phyloP scores from a whole-genome alignment of 768 basidiomycete genomes.

The Tylopilus plumbeoviolaceoides region DNA sequence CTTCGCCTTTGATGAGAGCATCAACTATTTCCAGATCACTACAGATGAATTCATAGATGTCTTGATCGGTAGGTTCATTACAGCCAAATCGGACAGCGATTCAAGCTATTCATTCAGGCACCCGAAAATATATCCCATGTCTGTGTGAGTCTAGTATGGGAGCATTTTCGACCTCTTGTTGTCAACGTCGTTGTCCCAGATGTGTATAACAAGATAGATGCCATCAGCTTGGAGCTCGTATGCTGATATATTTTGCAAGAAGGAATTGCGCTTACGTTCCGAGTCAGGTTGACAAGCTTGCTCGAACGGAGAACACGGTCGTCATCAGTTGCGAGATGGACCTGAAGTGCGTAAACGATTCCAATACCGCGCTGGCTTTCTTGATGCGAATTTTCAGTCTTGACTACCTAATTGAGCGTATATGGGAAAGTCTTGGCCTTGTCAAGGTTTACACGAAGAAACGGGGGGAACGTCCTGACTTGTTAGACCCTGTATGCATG shows the following conservation, averaged over 20 bases:
- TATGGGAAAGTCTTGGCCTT: constrained; percentile 76
- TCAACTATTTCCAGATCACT: constrained; percentile 60
- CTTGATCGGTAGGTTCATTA: constrained; percentile 63
- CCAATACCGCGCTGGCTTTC: neutral
- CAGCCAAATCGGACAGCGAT: neutral
- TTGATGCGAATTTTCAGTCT: constrained; percentile 41
- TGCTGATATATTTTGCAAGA: neutral
- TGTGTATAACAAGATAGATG: constrained; percentile 96
- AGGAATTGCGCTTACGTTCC: neutral
- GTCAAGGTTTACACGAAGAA: constrained; percentile 98
- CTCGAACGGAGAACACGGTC: constrained; percentile 77
- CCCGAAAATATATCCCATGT: constrained; percentile 92
- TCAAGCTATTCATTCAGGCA: constrained; percentile 46
- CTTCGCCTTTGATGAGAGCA: neutral
- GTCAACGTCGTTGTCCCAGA: constrained; percentile 40
- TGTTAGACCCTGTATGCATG: constrained; percentile 86
- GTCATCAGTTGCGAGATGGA: constrained; percentile 97
- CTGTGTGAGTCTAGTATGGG: constrained; percentile 53
- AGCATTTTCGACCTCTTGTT: neutral
- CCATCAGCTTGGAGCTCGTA: constrained; percentile 72
- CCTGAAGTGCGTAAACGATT: constrained; percentile 58
- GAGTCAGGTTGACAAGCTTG: constrained; percentile 69
- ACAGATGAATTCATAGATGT: constrained; percentile 98
- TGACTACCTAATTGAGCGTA: constrained; percentile 67
- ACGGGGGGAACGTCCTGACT: constrained; percentile 89